Evolutionary conservation across 164 flowering plant genomes (phyloP).

Genomic region (Vitis amurensis): DNA sequence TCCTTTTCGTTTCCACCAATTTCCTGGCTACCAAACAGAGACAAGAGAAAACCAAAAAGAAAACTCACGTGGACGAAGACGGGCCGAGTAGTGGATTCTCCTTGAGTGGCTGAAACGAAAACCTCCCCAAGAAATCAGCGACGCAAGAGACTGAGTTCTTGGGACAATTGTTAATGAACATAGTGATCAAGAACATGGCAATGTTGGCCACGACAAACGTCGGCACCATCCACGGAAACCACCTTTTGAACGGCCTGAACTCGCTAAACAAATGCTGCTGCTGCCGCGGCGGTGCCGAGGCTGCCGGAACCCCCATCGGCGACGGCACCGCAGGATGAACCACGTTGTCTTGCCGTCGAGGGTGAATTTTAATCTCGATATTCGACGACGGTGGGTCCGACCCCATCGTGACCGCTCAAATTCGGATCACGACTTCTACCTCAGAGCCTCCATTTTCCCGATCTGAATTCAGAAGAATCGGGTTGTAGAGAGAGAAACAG

Average conservation of each 20-base stretch:
- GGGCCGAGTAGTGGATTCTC: conserved; percentile 27
- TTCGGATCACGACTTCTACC: neutral
- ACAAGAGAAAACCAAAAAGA: neutral
- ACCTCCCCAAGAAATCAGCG: conserved; percentile 18
- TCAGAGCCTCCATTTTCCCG: neutral
- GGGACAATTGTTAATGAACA: conserved; percentile 69
- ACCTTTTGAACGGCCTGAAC: conserved; percentile 34
- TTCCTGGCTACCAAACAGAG: neutral
- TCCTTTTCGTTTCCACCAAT: too few relatives aligned
- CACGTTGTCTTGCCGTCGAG: conserved; percentile 20
- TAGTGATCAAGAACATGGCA: conserved; percentile 39
- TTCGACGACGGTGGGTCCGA: conserved; percentile 19
- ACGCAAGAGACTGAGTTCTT: conserved; percentile 30
- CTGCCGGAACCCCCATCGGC: neutral
- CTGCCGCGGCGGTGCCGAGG: conserved; percentile 4
- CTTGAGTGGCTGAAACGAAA: conserved; percentile 23
- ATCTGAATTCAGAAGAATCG: too few relatives aligned
- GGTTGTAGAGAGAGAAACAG: too few relatives aligned
- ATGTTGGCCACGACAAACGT: conserved; percentile 43
- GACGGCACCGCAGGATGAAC: conserved; percentile 27
- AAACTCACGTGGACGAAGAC: conserved; percentile 20
- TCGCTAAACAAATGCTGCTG: neutral
- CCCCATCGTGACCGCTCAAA: conserved; percentile 22
- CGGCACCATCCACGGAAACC: conserved; percentile 77
- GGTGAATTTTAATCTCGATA: conserved; percentile 27